Evolutionary conservation across 1,284 basidiomycete genomes (phyloP).

Genomic region (Ganoderma lingzhi): DNA sequence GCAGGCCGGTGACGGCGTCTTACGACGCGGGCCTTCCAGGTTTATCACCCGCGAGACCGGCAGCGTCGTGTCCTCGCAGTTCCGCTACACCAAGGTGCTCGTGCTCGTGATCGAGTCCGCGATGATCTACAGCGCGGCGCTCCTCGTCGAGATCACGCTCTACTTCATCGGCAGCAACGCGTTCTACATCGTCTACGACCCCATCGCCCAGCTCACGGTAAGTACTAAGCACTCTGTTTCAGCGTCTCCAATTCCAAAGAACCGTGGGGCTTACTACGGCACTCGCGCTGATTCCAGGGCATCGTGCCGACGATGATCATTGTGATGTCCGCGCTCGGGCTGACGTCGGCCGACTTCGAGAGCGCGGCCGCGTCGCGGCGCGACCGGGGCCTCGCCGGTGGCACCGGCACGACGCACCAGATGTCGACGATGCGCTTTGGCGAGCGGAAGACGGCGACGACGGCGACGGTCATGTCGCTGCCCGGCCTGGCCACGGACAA

Average conservation of each 20-base stretch:
- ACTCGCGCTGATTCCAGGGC: too few relatives aligned
- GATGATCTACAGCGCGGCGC: slow-evolving; percentile 48
- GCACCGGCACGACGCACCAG: background rate
- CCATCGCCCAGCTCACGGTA: slow-evolving; percentile 50
- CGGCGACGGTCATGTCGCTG: slow-evolving; percentile 19
- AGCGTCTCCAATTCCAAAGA: too few relatives aligned
- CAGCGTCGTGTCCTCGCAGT: slow-evolving; percentile 25
- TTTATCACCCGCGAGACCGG: slow-evolving; percentile 38
- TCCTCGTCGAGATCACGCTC: slow-evolving; percentile 48
- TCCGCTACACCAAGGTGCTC: slow-evolving; percentile 45
- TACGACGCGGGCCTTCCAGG: slow-evolving; percentile 32
- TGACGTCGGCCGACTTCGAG: slow-evolving; percentile 43
- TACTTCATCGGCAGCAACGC: slow-evolving; percentile 48
- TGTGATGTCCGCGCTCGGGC: slow-evolving; percentile 42
- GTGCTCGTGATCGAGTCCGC: slow-evolving; percentile 50
- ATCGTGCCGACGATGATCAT: slow-evolving; percentile 46
- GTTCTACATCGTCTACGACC: slow-evolving; percentile 52
- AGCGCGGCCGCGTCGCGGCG: slow-evolving; percentile 10
- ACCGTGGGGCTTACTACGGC: too few relatives aligned
- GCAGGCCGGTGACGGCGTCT: background rate
- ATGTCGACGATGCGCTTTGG: slow-evolving; percentile 20
- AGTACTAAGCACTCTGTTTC: slow-evolving; percentile 26
- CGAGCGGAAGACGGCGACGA: background rate
- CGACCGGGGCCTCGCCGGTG: background rate
- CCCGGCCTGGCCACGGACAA: slow-evolving; percentile 12